Conservation (phyloP, 352 stramenopile genomes). For the Blastocystis sp. region DNA sequence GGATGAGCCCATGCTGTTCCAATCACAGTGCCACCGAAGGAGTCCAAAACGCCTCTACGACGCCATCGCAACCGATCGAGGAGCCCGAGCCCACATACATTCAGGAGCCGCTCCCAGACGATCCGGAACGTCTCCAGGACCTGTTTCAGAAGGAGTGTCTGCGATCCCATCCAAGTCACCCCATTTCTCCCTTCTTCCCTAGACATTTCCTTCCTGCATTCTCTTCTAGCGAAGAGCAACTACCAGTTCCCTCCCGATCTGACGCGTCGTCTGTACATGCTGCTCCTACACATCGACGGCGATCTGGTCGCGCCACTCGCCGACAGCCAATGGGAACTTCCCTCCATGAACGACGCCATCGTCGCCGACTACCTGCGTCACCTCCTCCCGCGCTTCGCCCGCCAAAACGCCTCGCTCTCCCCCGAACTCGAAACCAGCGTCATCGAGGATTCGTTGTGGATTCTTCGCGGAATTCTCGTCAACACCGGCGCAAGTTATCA, state of each 20-base stretch:
- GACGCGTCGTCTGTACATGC: background rate
- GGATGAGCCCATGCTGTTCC: too few relatives aligned
- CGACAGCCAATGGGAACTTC: background rate
- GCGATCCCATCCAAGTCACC: background rate
- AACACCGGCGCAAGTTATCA: slow-evolving; percentile 11
- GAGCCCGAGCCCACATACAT: background rate
- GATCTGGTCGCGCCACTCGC: background rate
- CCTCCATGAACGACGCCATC: slow-evolving; percentile 8
- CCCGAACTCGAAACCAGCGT: background rate
- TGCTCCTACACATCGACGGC: slow-evolving; percentile 12
- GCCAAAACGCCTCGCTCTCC: background rate
- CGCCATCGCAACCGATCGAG: background rate
- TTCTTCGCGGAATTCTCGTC: slow-evolving; percentile 2
- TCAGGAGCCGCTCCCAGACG: background rate
- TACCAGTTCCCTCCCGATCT: slow-evolving; percentile 6
- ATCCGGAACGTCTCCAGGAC: background rate
- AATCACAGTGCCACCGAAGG: too few relatives aligned
- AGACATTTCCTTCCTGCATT: slow-evolving; percentile 13
- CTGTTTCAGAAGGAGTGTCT: slow-evolving; percentile 6
- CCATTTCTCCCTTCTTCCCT: background rate
- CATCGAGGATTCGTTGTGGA: slow-evolving; percentile 2
- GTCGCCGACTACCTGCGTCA: slow-evolving; percentile 35
- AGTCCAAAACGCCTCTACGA: background rate
- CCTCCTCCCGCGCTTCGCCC: background rate
- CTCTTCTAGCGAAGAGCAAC: background rate